Base-by-base conservation (phyloP, 768 basidiomycete genomes). In the Tricholoma sp. region DNA sequence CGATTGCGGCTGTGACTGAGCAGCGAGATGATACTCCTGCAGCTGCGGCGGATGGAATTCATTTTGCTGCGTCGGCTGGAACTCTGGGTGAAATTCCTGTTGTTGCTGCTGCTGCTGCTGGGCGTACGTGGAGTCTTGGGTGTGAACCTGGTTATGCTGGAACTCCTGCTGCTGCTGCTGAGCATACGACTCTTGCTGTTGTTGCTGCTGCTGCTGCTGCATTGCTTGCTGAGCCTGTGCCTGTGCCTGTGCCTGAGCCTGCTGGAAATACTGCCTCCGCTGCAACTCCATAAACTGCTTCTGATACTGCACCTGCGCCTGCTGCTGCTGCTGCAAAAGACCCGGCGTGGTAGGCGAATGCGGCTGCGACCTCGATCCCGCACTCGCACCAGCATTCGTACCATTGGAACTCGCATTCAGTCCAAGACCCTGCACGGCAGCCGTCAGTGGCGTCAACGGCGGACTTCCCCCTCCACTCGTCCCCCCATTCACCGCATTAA, bases 301-400 rank as follows among this genome's bases (percentile, higher is more conserved):
- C 32, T 63, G 64, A 34, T 64, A 63, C 53, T 63, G 57, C 58
- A 60, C n/a, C 52, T 64, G 53, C 36, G 59, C 53, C 32, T 62
- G 55, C 34, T 60, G 69, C 33, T 59, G 59, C 29, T 58, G 59
- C 47, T 63, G 63, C 59, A n/a, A 65, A 57, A 39, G 53, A 57
- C 41, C 52, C 24, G 69, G 65, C n/a, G 70, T 70, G 0, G 73
- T 70, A 32, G 73, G 73, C 11, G 70, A 63, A 50, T 74, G 73
- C 55, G 71, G 69, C 53, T 74, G 74, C 51, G 73, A 70, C 54
- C 54, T 39, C 12, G 48, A 70, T 17, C 58, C 59, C 18, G 49
- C 50, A 36, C 62, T 56, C 67, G 68, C 36, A 31, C 47, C 11
- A 39, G 29, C 36, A 31, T 51, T 12, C 20, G 15, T 42, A 55